Conservation (phyloP, 2,329 filamentous ascomycete genomes). For the Aulographum hederae region DNA sequence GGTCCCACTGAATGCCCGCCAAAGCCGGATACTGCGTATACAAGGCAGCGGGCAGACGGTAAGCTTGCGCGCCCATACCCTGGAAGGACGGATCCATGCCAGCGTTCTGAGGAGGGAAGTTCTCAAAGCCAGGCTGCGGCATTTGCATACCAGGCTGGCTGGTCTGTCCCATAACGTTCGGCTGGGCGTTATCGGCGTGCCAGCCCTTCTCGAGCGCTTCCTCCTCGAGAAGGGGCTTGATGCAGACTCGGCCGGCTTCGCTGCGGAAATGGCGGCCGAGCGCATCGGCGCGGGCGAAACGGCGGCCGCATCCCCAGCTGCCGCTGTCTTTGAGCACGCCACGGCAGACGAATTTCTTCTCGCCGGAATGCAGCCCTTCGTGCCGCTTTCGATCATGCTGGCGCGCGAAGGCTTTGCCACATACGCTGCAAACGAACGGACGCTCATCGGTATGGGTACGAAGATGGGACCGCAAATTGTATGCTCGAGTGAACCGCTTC, state of each 20-base stretch:
- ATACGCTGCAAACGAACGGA: slow-evolving; percentile 92
- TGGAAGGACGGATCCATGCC: slow-evolving; percentile 12
- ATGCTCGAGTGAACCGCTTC: slow-evolving; percentile 89
- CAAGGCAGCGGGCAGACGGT: slow-evolving; percentile 65
- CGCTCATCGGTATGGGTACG: slow-evolving; percentile 94
- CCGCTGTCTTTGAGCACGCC: slow-evolving; percentile 70
- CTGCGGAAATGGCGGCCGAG: slow-evolving; percentile 88
- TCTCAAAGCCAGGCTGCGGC: slow-evolving; percentile 15
- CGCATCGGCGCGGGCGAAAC: slow-evolving; percentile 90
- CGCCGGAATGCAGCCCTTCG: slow-evolving; percentile 85
- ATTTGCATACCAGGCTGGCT: slow-evolving; percentile 1
- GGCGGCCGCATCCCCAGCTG: slow-evolving; percentile 81
- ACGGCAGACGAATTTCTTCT: slow-evolving; percentile 97
- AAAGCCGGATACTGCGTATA: slow-evolving; percentile 84
- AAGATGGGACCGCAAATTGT: slow-evolving; percentile 87
- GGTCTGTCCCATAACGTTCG: slow-evolving; percentile 1
- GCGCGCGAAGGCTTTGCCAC: slow-evolving; percentile 89
- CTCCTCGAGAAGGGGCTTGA: slow-evolving; percentile 91
- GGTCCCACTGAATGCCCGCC: slow-evolving; percentile 75
- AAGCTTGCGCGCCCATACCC: slow-evolving; percentile 39
- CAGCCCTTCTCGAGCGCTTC: slow-evolving; percentile 66
- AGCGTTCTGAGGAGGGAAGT: slow-evolving; percentile 6
- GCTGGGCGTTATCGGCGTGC: slow-evolving; percentile 32
- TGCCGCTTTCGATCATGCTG: slow-evolving; percentile 96
- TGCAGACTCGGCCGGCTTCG: slow-evolving; percentile 88